Conservation (phyloP, 1,139 yeast species). For the Geotrichum aggregatum region DNA sequence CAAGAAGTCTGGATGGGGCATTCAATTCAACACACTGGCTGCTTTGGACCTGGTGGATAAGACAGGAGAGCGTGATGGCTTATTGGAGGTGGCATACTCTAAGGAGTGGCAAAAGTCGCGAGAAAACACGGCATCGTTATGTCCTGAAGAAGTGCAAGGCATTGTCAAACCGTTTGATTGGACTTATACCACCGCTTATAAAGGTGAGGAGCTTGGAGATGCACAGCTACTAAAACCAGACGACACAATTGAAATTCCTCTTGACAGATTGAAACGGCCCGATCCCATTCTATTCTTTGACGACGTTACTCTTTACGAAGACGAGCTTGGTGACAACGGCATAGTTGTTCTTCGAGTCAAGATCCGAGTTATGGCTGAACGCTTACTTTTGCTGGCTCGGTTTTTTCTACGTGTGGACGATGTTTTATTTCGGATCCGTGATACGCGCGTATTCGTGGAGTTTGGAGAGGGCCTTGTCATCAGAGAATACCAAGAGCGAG, state of each 20-base stretch:
- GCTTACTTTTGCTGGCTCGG: slow-evolving; percentile 68
- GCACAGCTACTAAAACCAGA: background rate
- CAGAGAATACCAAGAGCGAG: slow-evolving; percentile 75
- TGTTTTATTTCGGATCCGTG: slow-evolving; percentile 77
- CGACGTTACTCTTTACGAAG: slow-evolving; percentile 84
- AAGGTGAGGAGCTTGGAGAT: slow-evolving; percentile 48
- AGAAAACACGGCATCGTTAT: slow-evolving; percentile 32
- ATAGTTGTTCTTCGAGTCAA: slow-evolving; percentile 72
- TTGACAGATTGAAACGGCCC: slow-evolving; percentile 61
- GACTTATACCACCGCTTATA: slow-evolving; percentile 84
- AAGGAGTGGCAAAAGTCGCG: slow-evolving; percentile 78
- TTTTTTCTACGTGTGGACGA: slow-evolving; percentile 85
- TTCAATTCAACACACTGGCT: slow-evolving; percentile 71
- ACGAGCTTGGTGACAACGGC: slow-evolving; percentile 95
- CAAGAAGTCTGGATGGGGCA: slow-evolving; percentile 41
- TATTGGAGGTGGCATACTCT: slow-evolving; percentile 77
- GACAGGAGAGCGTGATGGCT: slow-evolving; percentile 46
- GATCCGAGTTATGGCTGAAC: slow-evolving; percentile 83
- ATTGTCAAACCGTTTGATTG: slow-evolving; percentile 86
- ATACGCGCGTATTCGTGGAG: slow-evolving; percentile 78
- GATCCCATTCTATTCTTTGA: slow-evolving; percentile 89
- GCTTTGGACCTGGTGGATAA: slow-evolving; percentile 67
- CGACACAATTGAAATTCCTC: slow-evolving; percentile 49
- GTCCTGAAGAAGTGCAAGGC: slow-evolving; percentile 44
- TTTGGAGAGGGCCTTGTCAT: slow-evolving; percentile 61